These are phyloP conservation scores for Trichoderma asperelloides DNA, from an alignment of 495 filamentous ascomycete species.

Conservation along the genomic window DNA sequence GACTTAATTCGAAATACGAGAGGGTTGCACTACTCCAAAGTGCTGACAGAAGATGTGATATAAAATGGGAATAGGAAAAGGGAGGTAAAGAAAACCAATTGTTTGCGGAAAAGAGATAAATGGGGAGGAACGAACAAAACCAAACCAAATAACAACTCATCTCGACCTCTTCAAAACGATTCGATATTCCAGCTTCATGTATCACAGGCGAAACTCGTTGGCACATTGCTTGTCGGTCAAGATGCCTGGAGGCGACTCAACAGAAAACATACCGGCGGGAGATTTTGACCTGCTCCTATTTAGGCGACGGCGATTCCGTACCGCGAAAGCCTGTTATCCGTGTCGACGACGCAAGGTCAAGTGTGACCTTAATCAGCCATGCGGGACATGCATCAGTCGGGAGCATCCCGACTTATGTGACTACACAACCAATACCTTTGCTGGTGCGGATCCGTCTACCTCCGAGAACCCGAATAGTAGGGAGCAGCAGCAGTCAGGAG, in stretches of 20 bases:
- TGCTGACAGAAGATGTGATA: background rate
- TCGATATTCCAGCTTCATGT: background rate
- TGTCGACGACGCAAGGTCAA: background rate
- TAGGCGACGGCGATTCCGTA: background rate
- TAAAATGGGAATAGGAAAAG: background rate
- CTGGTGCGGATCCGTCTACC: background rate
- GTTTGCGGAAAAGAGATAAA: background rate
- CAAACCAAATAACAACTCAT: background rate
- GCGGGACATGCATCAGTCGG: conserved; percentile 3
- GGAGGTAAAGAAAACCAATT: background rate
- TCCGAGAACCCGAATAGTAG: background rate
- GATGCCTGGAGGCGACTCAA: background rate
- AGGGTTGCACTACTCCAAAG: background rate
- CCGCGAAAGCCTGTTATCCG: background rate
- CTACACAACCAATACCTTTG: conserved; percentile 4
- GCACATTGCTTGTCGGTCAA: background rate
- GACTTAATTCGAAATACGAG: background rate
- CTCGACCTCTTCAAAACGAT: background rate
- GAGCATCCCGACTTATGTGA: background rate
- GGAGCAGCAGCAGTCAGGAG: background rate
- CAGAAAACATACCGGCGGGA: background rate
- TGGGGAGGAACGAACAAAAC: background rate
- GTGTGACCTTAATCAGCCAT: conserved; percentile 3
- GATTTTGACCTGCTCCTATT: background rate
- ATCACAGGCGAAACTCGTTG: background rate